These are phyloP conservation scores for Fusarium bactridioides DNA, from an alignment of 2,329 filamentous ascomycete genomes.

Conservation along the genomic window DNA sequence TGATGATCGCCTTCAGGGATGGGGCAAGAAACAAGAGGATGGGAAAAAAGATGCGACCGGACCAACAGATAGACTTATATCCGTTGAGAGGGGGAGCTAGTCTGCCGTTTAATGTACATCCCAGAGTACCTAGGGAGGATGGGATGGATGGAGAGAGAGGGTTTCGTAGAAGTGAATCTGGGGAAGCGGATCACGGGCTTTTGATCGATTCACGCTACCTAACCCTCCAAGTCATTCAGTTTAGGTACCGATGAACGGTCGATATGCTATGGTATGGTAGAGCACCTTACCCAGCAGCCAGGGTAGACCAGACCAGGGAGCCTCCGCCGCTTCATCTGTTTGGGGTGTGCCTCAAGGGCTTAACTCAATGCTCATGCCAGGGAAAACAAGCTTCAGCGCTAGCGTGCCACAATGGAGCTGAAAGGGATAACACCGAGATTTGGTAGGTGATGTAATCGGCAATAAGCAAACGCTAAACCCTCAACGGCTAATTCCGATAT, in stretches of 20 bases:
- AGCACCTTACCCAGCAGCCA: background rate
- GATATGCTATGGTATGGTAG: background rate
- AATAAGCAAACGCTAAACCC: background rate
- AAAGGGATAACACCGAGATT: background rate
- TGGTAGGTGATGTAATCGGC: constrained; percentile 1
- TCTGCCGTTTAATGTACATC: background rate
- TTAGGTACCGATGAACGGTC: background rate
- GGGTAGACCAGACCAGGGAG: background rate
- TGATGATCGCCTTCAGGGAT: constrained; percentile 20
- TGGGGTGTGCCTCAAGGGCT: background rate
- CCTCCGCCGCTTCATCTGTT: background rate
- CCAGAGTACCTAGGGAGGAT: background rate
- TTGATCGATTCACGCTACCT: background rate
- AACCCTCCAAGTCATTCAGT: background rate
- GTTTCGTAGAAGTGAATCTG: background rate
- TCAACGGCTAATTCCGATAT: background rate
- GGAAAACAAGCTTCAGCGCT: constrained; percentile 16
- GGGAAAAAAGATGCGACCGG: background rate
- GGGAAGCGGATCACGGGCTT: constrained; percentile 14
- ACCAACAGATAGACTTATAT: background rate
- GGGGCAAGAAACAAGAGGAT: background rate
- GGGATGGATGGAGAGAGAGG: background rate
- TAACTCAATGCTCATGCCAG: background rate
- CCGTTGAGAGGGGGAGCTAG: background rate
- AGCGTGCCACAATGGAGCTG: background rate